Percentiles rank a stretch among this genome's conserved stretches.
Conservation (phyloP, 441 rosid genomes). For the Populus hybrid region DNA sequence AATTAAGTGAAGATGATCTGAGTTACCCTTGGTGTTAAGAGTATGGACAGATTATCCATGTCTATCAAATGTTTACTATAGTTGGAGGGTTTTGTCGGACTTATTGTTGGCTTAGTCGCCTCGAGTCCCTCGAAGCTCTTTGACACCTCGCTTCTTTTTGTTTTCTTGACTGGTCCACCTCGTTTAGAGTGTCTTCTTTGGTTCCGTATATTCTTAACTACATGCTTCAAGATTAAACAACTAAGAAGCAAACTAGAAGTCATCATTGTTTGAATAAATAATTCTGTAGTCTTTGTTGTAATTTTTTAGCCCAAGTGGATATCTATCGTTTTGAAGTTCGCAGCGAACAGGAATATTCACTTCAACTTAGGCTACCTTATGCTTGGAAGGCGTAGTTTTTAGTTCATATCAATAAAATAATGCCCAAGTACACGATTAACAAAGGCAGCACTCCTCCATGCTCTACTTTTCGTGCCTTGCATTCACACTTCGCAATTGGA, state of each 20-base stretch:
- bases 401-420: conserved; percentile 29
- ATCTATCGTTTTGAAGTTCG: conserved; percentile 17
- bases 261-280: conserved; percentile 28
- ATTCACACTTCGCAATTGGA: background rate
- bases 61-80: conserved; percentile 11
- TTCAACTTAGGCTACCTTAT: conserved; percentile 18
- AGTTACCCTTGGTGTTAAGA: background rate
- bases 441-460: background rate
- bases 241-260: conserved; percentile 25
- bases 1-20: conserved; percentile 1
- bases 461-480: conserved; percentile 2
- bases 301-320: conserved; percentile 36
- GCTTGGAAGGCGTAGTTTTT: conserved; percentile 25
- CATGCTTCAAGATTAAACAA: conserved; percentile 22
- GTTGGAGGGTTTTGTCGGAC: conserved; percentile 18
- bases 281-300: conserved; percentile 26
- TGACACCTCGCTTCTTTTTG: conserved; percentile 18
- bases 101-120: conserved; percentile 25
- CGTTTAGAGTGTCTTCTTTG: conserved; percentile 27
- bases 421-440: background rate
- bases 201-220: conserved; percentile 17
- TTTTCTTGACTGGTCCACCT: conserved; percentile 60
- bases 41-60: background rate
- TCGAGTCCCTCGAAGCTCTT: conserved; percentile 54
- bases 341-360: conserved; percentile 31